phyloP scores from a whole-genome alignment of 2,329 filamentous ascomycete genomes.

The Trichoderma koningii region DNA sequence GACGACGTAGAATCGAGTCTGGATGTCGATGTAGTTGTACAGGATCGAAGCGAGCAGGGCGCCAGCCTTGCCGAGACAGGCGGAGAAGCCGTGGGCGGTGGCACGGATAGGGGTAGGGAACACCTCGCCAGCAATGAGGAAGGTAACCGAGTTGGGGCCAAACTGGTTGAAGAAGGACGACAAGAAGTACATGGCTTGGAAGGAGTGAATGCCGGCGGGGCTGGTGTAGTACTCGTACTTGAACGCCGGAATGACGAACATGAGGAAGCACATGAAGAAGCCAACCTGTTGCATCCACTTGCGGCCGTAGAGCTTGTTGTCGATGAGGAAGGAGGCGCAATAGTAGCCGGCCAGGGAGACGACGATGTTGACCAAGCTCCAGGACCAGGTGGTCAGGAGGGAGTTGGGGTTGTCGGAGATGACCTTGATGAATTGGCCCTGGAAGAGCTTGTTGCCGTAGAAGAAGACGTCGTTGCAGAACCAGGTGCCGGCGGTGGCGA shows the following conservation, averaged over 20 bases:
- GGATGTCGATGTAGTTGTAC: constrained; percentile 90
- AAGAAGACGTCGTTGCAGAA: constrained; percentile 98
- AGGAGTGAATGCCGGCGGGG: constrained; percentile 72
- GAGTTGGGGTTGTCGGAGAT: constrained; percentile 69
- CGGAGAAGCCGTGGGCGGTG: constrained; percentile 92
- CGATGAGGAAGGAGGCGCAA: constrained; percentile 81
- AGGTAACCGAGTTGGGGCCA: constrained; percentile 92
- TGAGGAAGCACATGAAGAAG: constrained; percentile 89
- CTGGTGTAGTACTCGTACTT: constrained; percentile 80
- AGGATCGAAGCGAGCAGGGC: constrained; percentile 84
- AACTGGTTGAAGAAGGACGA: constrained; percentile 99
- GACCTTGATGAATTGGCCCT: constrained; percentile 83
- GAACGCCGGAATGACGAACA: constrained; percentile 91
- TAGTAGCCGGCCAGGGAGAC: constrained; percentile 90
- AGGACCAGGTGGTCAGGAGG: constrained; percentile 85
- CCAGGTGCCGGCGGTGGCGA: constrained; percentile 88
- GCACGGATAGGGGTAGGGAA: constrained; percentile 93
- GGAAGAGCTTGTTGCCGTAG: constrained; percentile 98
- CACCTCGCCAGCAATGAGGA: constrained; percentile 95
- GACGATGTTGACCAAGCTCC: constrained; percentile 88
- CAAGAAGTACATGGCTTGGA: constrained; percentile 98
- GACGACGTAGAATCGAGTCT: constrained; percentile 86
- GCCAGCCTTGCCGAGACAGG: constrained; percentile 84
- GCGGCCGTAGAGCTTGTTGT: constrained; percentile 94
- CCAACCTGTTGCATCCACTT: constrained; percentile 96